Evolutionary conservation across 192 early-diverging fungal species (phyloP), one percentile per base, ranked within the genome.

Genomic region (Coemansia furcata): DNA sequence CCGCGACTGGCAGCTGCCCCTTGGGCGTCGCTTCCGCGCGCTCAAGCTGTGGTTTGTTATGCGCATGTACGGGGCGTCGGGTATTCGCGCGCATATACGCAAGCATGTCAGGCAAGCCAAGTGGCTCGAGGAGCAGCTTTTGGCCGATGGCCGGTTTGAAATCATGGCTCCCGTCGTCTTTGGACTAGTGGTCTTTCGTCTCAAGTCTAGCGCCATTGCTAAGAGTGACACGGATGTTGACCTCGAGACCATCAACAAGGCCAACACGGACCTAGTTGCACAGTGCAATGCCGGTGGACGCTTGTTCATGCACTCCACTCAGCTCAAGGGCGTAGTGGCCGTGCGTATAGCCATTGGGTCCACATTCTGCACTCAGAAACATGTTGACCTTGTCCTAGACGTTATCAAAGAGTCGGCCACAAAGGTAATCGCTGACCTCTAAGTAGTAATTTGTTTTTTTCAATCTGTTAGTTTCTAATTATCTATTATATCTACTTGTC

Each of bases 41-140:
- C 76, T 89, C n/a, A 89, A 89, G 69, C 72, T 86, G 17, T 89
- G 87, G 88, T 88, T 86, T 77, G 84, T 87, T 10, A 68, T 89
- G 74, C 83, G 88, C 47, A 75, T 73, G 59, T 87, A 86, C 60
- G 88, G 88, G 3, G 71, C 74, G 3, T 64, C 74, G 7, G 88
- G 87, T 0, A 72, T 89, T 15, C 81, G 83, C 12, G 68, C 69
- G 11, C 71, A 85, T 57, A 87, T 87, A 33, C 84, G 79, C 46
- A 35, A 64, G 23, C 65, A 76, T 60, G 75, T 86, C 30, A 37
- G 42, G 14, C 72, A 80, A 11, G 71, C 83, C 14, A 69, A 77
- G 38, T 73, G 65, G 71, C 49, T 87, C 29, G 72, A 77, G 30
- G 38, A 65, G 30, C 66, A 76, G 58, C 59, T 87, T 9, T 9